Base-by-base conservation (phyloP, 768 basidiomycete genomes). In the Royoungia palumana region DNA sequence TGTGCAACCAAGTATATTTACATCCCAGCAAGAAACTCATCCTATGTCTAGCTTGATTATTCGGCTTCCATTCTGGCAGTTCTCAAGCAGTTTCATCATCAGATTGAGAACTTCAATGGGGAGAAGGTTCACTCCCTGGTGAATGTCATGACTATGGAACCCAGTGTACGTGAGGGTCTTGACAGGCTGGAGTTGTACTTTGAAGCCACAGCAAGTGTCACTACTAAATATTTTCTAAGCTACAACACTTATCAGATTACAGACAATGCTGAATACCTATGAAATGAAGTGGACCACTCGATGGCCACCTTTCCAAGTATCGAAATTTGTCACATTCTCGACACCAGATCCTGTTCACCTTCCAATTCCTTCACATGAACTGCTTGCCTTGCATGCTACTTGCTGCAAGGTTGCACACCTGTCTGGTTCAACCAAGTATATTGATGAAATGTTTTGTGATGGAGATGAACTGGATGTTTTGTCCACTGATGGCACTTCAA, bases 361-460 rank as follows among this genome's bases (percentile, higher is more conserved):
- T 47, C 57, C 57, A 2, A 44, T 57, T n/a, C 56, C 62, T 27
- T 25, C 36, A 1, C 35, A 36, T 0, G 35, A 54, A 21, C 42
- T 54, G 21, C 51, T 64, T 21, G 52, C 45, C 16, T n/a, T 61
- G 22, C 60, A 64, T 41, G 56, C 62, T 8, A 51, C 54, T 35
- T 63, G 60, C 45, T 53, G 45, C 32, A 56, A 63, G 45, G 62
- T 64, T 24, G 58, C 60, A n/a, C 54, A 63, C 36, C 35, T 65
- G 6, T 62, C 63, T 10, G 62, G 58, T 35, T 53, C 62, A 0
- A 41, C 40, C 16, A 47, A 62, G 19, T 45, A 56, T 28, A 59
- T 59, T 4, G 60, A 62, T 13, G 10, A 36, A n/a, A 14, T 53
- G 19, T 37, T 38, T 36, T 25, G 30, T 4, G 54, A 55, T 37